phyloP scores from a whole-genome alignment of 352 stramenopile species.

The Pythium apleroticum region DNA sequence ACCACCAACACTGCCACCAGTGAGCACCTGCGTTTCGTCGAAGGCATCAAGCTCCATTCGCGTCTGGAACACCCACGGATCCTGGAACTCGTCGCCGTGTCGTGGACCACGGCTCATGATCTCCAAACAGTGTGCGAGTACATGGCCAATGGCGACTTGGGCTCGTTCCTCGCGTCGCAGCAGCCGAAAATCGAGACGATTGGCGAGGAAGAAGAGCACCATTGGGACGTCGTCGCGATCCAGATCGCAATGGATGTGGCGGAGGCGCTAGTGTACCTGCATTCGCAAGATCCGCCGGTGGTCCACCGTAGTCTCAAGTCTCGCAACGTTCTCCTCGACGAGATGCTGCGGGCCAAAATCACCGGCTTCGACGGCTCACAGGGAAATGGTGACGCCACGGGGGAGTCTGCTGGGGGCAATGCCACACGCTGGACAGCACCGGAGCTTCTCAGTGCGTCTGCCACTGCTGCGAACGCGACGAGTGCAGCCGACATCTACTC shows the following conservation, averaged over 20 bases:
- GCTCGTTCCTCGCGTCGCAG: conserved; percentile 20
- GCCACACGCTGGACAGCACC: conserved; percentile 57
- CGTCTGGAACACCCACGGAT: conserved; percentile 30
- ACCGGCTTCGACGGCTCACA: conserved; percentile 63
- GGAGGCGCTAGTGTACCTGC: conserved; percentile 58
- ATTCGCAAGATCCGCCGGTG: conserved; percentile 53
- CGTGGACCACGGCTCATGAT: conserved; percentile 31
- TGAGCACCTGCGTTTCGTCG: conserved; percentile 13
- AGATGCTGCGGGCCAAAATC: conserved; percentile 55
- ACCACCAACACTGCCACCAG: not conserved
- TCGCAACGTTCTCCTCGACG: conserved; percentile 55
- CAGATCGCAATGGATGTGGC: conserved; percentile 52
- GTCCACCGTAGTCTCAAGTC: conserved; percentile 72
- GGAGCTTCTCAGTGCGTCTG: conserved; percentile 50
- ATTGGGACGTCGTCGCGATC: conserved; percentile 17
- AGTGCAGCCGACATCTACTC: conserved; percentile 53
- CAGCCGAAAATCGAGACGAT: conserved; percentile 12
- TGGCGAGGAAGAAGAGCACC: conserved; percentile 16
- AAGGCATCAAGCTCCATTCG: conserved; percentile 24
- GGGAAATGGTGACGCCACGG: not conserved
- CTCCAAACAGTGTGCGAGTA: conserved; percentile 31
- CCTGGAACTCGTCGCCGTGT: conserved; percentile 25
- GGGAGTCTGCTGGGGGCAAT: conserved; percentile 32
- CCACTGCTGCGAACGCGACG: conserved; percentile 27
- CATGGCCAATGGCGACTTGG: conserved; percentile 29